Evolutionary conservation across 805 yeast species (phyloP).

Genomic region (Candida oleophila): DNA sequence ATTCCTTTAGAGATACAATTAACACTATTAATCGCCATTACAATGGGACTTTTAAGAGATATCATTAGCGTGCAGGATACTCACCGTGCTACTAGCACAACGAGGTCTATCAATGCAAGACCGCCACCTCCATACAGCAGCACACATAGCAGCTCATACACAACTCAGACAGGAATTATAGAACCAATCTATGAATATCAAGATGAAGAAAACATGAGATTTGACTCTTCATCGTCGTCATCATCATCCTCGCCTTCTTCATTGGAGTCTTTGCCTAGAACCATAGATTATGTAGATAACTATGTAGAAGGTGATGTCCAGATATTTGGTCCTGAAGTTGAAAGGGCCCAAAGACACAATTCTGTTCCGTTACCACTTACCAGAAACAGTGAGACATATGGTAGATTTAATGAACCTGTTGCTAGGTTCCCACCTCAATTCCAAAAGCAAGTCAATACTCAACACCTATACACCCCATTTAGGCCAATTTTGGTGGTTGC

Average conservation of each 20-base stretch:
- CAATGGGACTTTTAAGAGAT: not conserved
- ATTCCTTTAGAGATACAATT: too few species aligned
- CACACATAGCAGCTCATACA: not conserved
- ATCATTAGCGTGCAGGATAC: not conserved
- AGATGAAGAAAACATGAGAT: not conserved
- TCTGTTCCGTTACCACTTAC: not conserved
- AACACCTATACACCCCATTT: slow-evolving; percentile 2
- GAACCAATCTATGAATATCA: not conserved
- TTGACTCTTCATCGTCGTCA: not conserved
- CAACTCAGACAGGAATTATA: not conserved
- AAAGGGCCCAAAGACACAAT: slow-evolving; percentile 1
- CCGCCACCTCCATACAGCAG: not conserved
- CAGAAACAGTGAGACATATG: not conserved
- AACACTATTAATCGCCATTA: too few species aligned
- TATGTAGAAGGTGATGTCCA: not conserved
- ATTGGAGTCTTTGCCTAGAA: not conserved
- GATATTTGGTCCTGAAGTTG: slow-evolving; percentile 4
- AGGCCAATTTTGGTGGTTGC: slow-evolving; percentile 5
- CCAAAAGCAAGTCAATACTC: slow-evolving; percentile 2
- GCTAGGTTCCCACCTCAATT: slow-evolving; percentile 1
- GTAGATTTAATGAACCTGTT: not conserved
- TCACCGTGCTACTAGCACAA: too few species aligned
- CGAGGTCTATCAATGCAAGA: not conserved
- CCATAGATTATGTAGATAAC: not conserved
- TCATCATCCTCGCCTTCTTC: not conserved